phyloP scores from a whole-genome alignment of 176 grass and related monocot species.

The Triticum monococcum region DNA sequence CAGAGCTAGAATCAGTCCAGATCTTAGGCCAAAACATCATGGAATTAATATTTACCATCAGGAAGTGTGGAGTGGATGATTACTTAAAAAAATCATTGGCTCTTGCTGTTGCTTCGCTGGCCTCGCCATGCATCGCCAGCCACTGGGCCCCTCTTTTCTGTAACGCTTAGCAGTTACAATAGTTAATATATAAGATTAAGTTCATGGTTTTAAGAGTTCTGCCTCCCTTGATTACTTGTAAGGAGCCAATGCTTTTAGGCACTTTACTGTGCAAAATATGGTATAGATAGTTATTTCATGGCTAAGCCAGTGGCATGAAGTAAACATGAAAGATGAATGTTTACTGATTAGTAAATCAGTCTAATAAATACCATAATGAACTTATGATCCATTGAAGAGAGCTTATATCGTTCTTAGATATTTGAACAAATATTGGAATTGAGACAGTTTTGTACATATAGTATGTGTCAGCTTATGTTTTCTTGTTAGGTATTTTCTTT shows the following conservation, averaged over 20 bases:
- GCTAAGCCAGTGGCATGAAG: background rate
- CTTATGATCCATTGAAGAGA: background rate
- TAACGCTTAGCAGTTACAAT: too few relatives aligned
- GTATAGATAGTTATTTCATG: background rate
- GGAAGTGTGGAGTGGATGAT: background rate
- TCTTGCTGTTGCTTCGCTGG: background rate
- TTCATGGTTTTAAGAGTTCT: background rate
- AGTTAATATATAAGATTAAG: background rate
- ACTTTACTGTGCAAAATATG: background rate
- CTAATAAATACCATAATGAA: background rate
- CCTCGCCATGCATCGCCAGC: background rate
- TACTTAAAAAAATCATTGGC: background rate
- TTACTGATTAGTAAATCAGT: slow-evolving; percentile 14
- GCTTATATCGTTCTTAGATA: background rate
- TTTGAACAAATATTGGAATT: background rate
- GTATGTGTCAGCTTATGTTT: background rate
- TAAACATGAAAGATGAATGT: background rate
- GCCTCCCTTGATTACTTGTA: background rate
- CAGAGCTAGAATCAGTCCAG: background rate
- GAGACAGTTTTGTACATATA: background rate
- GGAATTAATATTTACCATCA: background rate
- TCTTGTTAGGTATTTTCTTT: background rate
- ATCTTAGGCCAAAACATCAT: background rate
- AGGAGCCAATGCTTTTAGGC: background rate
- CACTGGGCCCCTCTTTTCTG: background rate